A percentile compares a stretch with the other conserved stretches of the same genome.
Evolutionary conservation across 148 eudicot species (phyloP).

Genomic region (Rhododendron williamsianum): DNA sequence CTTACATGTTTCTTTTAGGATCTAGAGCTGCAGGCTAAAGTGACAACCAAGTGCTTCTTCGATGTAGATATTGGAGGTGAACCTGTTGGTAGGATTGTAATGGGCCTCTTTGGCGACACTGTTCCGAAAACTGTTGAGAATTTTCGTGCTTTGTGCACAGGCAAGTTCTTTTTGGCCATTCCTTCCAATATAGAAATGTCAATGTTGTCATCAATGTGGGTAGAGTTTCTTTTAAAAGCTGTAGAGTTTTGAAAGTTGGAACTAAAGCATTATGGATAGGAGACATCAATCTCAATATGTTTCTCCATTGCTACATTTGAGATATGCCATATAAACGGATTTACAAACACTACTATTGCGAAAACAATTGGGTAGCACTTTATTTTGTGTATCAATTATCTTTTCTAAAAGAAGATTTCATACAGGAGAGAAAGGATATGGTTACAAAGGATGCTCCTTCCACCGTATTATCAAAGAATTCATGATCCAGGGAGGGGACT

Average conservation of each 20-base stretch:
- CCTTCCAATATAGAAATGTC: not conserved
- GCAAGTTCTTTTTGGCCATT: constrained; percentile 11
- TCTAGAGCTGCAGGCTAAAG: constrained; percentile 25
- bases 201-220: no score
- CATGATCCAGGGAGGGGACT: constrained; percentile 70
- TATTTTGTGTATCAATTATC: not conserved
- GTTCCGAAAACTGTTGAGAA: constrained; percentile 48
- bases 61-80: constrained; percentile 40
- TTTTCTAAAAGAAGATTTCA: not conserved
- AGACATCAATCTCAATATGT: not conserved
- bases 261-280: not conserved
- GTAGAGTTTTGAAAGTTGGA: not conserved
- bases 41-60: constrained; percentile 30
- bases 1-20: constrained; percentile 16
- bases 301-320: not conserved
- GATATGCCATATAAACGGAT: not conserved
- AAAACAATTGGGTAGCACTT: not conserved
- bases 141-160: constrained; percentile 43
- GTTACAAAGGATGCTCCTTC: constrained; percentile 51
- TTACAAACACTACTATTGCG: not conserved
- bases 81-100: constrained; percentile 34
- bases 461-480: constrained; percentile 55
- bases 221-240: not conserved
- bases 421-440: constrained; percentile 50
- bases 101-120: constrained; percentile 41